phyloP scores from a whole-genome alignment of 805 yeast species.

The Barnettozyma sp. region DNA sequence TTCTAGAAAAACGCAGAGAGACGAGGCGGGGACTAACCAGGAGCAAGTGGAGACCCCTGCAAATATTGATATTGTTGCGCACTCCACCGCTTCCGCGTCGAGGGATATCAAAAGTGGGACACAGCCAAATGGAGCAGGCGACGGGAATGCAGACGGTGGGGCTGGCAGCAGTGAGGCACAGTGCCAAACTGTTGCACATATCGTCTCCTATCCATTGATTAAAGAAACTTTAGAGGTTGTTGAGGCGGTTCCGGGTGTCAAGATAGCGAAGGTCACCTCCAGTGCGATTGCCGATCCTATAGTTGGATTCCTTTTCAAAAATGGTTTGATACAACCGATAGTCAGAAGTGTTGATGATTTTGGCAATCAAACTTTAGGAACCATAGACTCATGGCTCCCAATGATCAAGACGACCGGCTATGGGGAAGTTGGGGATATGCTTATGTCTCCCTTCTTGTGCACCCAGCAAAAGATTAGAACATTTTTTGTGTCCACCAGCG shows the following conservation, averaged over 20 bases:
- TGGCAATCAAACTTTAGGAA: conserved; percentile 48
- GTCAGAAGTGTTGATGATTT: conserved; percentile 42
- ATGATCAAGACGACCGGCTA: conserved; percentile 47
- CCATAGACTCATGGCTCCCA: conserved; percentile 56
- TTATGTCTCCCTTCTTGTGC: conserved; percentile 47
- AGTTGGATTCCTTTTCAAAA: conserved; percentile 26
- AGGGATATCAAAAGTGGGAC: no score
- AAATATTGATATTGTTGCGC: no score
- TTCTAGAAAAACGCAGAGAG: no score
- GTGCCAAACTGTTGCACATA: conserved; percentile 27
- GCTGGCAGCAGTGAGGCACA: not conserved
- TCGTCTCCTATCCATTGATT: conserved; percentile 43
- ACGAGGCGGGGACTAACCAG: no score
- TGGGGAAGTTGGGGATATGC: conserved; percentile 39
- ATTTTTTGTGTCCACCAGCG: conserved; percentile 27
- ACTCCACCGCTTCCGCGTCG: no score
- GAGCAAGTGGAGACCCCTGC: no score
- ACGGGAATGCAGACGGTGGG: not conserved
- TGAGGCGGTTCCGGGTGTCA: conserved; percentile 32
- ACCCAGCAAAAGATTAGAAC: conserved; percentile 35
- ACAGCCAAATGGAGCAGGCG: not conserved
- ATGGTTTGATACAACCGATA: conserved; percentile 35
- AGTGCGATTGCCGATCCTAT: conserved; percentile 27
- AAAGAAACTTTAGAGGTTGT: conserved; percentile 32
- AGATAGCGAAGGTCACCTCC: conserved; percentile 27